Base-by-base conservation (phyloP, 177 flowering plant genomes). In the Vitis hybrid region DNA sequence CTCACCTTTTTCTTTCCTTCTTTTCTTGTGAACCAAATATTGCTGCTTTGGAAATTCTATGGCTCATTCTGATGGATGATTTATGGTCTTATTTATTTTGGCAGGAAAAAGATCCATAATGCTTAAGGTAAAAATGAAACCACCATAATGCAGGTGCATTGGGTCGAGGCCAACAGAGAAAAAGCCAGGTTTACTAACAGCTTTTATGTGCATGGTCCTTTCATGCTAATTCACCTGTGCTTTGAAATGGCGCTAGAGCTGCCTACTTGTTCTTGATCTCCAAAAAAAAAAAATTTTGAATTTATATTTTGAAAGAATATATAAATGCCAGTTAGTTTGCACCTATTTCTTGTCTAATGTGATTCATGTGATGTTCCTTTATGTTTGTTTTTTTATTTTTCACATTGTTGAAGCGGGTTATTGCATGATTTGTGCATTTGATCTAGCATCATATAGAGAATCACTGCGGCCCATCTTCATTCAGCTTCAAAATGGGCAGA, bases 31-130 rank as follows among this genome's bases (percentile, higher is more conserved):
- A 14, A 13, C 11, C 45, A 7, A 15, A 5, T 18, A 10, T n/a
- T 49, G 71, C 39, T 68, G 62, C 29, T 34, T 55, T 22, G 39
- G 14, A 29, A 14, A 11, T 20, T 53, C 15, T 52, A 18, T 7
- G 45, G 45, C 10, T 15, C 29, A 2, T n/a, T 29, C 26, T 57
- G 52, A 72, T 50, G 19, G 15, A 13, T 15, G 48, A 0, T 39
- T 66, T 26, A 15, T 62, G 22, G 12, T 31, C 3, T 52, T 15
- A 26, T 26, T 75, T 60, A 14, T 26, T 53, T 66, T 57, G 55
- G 59, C 51, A 78, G 78, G 81, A 71, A 65, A 34, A 34, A 55
- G 78, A 68, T 50, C 67, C 29, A 65, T 78, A 51, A 48, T 63
- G 63, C 59, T 51, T 18, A 29, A 19, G 73, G 14, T 61, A 34